phyloP scores from a whole-genome alignment of 768 basidiomycete genomes.

The Lentinula edodes region DNA sequence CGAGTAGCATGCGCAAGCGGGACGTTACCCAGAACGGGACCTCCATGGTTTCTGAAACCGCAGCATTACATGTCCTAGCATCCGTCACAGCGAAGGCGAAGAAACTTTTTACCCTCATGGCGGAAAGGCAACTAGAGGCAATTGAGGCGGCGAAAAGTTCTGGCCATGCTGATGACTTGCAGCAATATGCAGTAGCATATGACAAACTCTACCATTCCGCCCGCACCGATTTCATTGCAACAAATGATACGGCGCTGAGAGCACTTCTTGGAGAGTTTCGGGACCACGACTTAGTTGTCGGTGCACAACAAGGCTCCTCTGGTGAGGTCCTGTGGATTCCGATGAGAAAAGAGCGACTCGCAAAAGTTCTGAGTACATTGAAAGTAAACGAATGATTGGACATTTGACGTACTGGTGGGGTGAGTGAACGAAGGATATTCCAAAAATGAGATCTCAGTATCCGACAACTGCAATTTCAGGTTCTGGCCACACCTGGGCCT shows the following conservation, averaged over 20 bases:
- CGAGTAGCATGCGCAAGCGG: conserved; percentile 19
- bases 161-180: conserved; percentile 31
- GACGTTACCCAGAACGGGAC: conserved; percentile 23
- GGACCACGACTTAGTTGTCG: conserved; percentile 83
- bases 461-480: no score
- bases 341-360: conserved; percentile 69
- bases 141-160: conserved; percentile 28
- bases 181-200: conserved; percentile 55
- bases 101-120: conserved; percentile 73
- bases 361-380: conserved; percentile 30
- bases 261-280: conserved; percentile 84
- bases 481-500: no score
- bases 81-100: conserved; percentile 86
- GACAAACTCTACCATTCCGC: conserved; percentile 70
- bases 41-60: conserved; percentile 63
- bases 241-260: conserved; percentile 79
- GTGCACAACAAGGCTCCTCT: conserved; percentile 34
- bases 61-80: conserved; percentile 75
- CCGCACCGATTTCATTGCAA: conserved; percentile 81
- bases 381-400: background rate
- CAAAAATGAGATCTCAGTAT: no score
- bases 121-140: conserved; percentile 58
- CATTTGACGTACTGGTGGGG: background rate
- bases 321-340: conserved; percentile 84
- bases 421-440: background rate